phyloP scores from a whole-genome alignment of 2,329 filamentous ascomycete genomes.

The Monosporascus sp. region DNA sequence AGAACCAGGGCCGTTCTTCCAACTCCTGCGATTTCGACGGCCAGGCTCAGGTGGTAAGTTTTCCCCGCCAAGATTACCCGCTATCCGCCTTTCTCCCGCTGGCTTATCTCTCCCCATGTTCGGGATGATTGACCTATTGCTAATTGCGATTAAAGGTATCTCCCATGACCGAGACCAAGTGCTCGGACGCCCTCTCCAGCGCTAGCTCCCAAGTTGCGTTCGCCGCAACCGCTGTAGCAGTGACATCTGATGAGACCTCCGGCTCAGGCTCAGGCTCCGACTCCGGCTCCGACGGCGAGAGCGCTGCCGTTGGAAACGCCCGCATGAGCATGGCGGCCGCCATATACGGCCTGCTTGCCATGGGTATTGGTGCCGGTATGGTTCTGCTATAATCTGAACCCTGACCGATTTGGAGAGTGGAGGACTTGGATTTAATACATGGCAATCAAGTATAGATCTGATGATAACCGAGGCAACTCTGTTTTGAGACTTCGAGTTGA shows the following conservation, averaged over 20 bases:
- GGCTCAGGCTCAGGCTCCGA: conserved; percentile 13
- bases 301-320: conserved; percentile 32
- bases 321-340: conserved; percentile 40
- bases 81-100: not conserved
- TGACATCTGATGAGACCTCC: conserved; percentile 5
- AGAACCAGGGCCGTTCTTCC: conserved; percentile 38
- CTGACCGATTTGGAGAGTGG: not conserved
- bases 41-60: conserved; percentile 37
- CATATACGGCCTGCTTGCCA: conserved; percentile 46
- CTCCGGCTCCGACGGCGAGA: conserved; percentile 17
- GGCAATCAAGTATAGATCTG: not conserved
- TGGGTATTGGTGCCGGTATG: conserved; percentile 48
- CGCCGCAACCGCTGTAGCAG: conserved; percentile 16
- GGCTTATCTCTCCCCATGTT: no score
- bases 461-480: not conserved
- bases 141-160: conserved; percentile 9
- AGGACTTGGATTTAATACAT: not conserved
- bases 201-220: conserved; percentile 35
- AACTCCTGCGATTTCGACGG: conserved; percentile 55
- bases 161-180: conserved; percentile 34
- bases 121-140: not conserved
- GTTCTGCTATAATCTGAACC: conserved; percentile 42
- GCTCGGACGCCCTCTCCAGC: conserved; percentile 44
- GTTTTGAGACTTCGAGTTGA: not conserved
- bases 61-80: not conserved